phyloP scores from a whole-genome alignment of 352 stramenopile genomes.

The Globisporangium nagaii region DNA sequence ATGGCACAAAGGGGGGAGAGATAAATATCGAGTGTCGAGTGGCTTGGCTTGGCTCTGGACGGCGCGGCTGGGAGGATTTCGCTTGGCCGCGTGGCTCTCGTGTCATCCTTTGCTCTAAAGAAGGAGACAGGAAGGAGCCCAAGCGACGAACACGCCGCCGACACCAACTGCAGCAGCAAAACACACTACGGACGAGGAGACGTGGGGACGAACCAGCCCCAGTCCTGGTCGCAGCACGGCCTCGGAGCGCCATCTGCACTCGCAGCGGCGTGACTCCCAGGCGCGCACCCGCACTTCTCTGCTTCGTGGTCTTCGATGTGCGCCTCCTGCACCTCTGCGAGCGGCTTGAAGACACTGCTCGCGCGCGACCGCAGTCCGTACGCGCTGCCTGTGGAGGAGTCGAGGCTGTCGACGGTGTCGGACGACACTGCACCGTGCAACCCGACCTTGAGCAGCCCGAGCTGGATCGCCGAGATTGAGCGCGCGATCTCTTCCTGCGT shows the following conservation, averaged over 20 bases:
- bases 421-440: conserved; percentile 10
- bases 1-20: too few relatives aligned
- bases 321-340: conserved; percentile 21
- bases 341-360: conserved; percentile 36
- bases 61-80: neutral
- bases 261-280: conserved; percentile 9
- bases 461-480: conserved; percentile 40
- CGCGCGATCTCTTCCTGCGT: conserved; percentile 43
- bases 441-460: conserved; percentile 30
- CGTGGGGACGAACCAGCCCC: conserved; percentile 65
- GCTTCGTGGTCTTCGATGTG: conserved; percentile 1
- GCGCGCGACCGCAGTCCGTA: conserved; percentile 25
- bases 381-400: conserved; percentile 23
- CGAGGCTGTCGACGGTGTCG: conserved; percentile 23
- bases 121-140: conserved; percentile 1
- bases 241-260: conserved; percentile 10
- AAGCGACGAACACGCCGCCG: neutral
- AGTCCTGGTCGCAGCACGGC: conserved; percentile 46
- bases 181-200: conserved; percentile 12
- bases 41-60: too few relatives aligned
- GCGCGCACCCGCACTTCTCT: conserved; percentile 18
- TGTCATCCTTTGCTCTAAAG: conserved; percentile 2
- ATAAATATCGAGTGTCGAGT: too few relatives aligned
- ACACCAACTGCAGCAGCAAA: neutral
- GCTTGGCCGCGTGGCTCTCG: neutral